Base-by-base conservation (phyloP, 257 asterid genomes). In the Thymus quinquecostatus region DNA sequence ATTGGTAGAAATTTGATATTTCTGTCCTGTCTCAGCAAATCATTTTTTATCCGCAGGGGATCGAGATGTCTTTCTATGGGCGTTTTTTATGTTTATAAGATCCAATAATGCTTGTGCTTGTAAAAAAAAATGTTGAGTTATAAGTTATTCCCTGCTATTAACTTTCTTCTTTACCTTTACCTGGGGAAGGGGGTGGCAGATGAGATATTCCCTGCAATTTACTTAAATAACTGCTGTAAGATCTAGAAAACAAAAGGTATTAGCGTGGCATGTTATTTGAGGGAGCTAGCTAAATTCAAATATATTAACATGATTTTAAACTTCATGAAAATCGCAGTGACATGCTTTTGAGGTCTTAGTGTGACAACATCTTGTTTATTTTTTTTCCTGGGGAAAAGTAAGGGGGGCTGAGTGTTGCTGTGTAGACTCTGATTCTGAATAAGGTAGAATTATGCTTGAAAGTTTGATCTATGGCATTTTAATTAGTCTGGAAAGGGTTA, bases 201-300 rank as follows among this genome's bases (percentile, higher is more conserved):
- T 10, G 67, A 7, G 61, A 43, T 27, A n/a, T 54, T 64, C 43
- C 44, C 41, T 43, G n/a, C 47, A 50, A 27, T 34, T 74, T 45
- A 11, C 21, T 66, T 60, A 57, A 27, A 61, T 9, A 32, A n/a
- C 71, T 68, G 41, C 53, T 32, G 53, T 71, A 41, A 36, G 28
- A 50, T 50, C 51, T 63, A 58, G 14, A 60, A 71, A 28, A 29
- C 41, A 48, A 41, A 38, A 38, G 1, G 41, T 38, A 38, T 38
- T 38, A 5, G 6, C 6, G 41, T 2, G 7, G 41, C 41, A 38
- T 38, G 6, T 38, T 5, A 38, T 38, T 38, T 7, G 3, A 38
- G 3, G 41, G 3, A 4, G 7, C 41, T 38, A 38, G 41, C 41
- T 38, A 7, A 38, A 38, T 5, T 38, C 41, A 57, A 64, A 50